Base-by-base conservation (phyloP, 179 eudicot genomes). In the Pouteria campechiana region DNA sequence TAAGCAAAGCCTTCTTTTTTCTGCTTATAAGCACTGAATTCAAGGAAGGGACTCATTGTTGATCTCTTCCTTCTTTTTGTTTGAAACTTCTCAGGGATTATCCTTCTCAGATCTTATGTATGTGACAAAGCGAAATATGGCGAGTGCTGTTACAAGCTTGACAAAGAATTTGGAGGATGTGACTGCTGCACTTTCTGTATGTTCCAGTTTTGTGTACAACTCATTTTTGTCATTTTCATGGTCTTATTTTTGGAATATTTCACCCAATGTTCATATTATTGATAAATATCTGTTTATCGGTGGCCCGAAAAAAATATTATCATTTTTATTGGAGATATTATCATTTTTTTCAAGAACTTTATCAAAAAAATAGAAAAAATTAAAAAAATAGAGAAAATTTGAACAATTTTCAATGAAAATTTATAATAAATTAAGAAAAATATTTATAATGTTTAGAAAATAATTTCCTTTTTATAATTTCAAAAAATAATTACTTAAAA, bases 41-140 rank as follows among this genome's bases (percentile, higher is more conserved):
- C n/a, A n/a, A n/a, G 22, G 8, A 5, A 8, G 32, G 15, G 43
- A 21, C 17, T 17, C 29, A 17, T 24, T 37, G 10, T 11, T 17
- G 33, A 8, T 27, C 11, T 25, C 4, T 15, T 30, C 21, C 27
- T 45, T 46, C 17, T 30, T 3, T 18, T 27, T 38, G 28, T 17
- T 28, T 12, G 19, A 24, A 5, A 51, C 37, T 27, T 38, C 9
- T 13, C 52, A 78, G 97, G 93, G 93, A 8, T 12, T 85, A 18
- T 76, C 86, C 32, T 78, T 89, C 62, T 76, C 95, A 14, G 95
- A 90, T 57, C 67, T 90, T 40, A 81, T 90, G 98, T 81, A 85
- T 54, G 98, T 86, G 21, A 86, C 95, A 37, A 90, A 86, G 78
- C 63, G 57, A 5, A 76, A 53, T 54, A 90, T 90, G 98, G 73